phyloP scores from a whole-genome alignment of 2,329 filamentous ascomycete genomes.

The Fusarium multiceps region DNA sequence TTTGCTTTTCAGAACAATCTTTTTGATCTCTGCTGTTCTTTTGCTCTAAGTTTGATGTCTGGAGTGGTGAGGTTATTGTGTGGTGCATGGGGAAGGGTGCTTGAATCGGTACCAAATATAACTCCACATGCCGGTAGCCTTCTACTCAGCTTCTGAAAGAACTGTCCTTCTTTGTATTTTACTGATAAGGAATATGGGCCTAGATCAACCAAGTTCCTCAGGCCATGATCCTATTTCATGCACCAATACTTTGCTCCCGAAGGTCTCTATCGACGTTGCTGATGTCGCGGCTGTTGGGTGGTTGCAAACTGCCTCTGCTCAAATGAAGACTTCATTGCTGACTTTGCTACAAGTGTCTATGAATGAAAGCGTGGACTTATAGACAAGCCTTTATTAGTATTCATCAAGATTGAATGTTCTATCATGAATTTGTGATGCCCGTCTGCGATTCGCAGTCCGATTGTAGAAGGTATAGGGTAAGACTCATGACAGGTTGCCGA shows the following conservation, averaged over 20 bases:
- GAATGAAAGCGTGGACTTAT: neutral
- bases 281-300: neutral
- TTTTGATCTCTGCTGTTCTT: neutral
- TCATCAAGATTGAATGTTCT: neutral
- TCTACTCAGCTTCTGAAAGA: neutral
- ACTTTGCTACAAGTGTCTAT: neutral
- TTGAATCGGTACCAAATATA: neutral
- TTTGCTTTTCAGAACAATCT: neutral
- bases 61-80: neutral
- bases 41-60: neutral
- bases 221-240: neutral
- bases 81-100: neutral
- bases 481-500: constrained; percentile 7
- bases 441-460: neutral
- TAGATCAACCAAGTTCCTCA: neutral
- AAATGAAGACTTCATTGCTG: neutral
- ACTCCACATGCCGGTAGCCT: neutral
- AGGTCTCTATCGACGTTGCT: too few species aligned
- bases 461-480: constrained; percentile 18
- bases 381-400: neutral
- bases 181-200: neutral
- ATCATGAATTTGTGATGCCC: neutral
- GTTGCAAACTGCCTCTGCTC: neutral
- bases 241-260: neutral
- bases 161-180: neutral